Base-by-base conservation (phyloP, 164 flowering plant genomes). In the Tinospora cordifolia region DNA sequence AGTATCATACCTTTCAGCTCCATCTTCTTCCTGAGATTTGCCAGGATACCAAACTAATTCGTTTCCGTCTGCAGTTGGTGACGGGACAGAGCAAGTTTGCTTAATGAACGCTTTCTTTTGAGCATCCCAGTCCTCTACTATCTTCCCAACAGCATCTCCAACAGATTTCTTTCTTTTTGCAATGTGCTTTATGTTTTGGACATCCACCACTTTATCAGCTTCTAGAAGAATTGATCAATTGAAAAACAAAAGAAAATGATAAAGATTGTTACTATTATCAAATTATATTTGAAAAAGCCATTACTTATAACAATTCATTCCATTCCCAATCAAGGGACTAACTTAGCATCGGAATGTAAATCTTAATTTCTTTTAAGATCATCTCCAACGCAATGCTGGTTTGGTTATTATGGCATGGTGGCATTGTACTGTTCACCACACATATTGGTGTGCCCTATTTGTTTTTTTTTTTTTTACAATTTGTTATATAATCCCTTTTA, bases 171-270 rank as follows among this genome's bases (percentile, higher is more conserved):
- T 76, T 36, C 79, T 78, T 65, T 86, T 83, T 22, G 85, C 70
- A 73, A 90, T 85, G 79, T 90, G 95, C 81, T 83, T 79, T 76
- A 90, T 81, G 75, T 84, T 76, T 76, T 83, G 73, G 19, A 87
- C 82, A 77, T 87, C 92, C 59, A 84, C 83, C 22, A 78, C 72
- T 49, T 76, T 69, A 22, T 83, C 72, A 68, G 91, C 98, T 79
- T 83, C 96, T 90, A 68, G 47, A 72, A n/a, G 24, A 3, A 49
- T n/a, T 12, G 19, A 60, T 6, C 13, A 24, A 26, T 62, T 21
- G 3, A 68, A 6, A 74, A 60, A 39, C 26, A 69, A 5, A 22
- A 46, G 26, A 24, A 8, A 30, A 11, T 30, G 66, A n/a, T 63
- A 38, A 49, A 49, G 59, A 3, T 7, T 14, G 8, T 49, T 1